Conservation (phyloP, 129 eudicot genomes). For the Ambrosia artemisiifolia region DNA sequence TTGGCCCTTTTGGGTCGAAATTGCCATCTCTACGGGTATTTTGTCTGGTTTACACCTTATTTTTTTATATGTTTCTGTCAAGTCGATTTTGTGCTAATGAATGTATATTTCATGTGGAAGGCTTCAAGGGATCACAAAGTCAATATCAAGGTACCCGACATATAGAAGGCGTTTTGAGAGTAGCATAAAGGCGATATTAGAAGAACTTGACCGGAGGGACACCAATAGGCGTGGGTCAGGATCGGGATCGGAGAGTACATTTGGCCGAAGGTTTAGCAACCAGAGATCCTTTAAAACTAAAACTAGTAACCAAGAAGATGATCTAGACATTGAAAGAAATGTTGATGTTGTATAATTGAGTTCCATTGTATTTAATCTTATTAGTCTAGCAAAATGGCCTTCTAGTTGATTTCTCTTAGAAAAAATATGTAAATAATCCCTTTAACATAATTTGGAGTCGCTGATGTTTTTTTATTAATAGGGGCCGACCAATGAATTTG, state of each 20-base stretch:
- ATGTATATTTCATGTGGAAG: conserved; percentile 24
- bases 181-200: conserved; percentile 51
- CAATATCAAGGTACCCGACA: conserved; percentile 85
- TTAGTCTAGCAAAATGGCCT: background rate
- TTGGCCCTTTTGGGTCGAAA: background rate
- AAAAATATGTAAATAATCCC: background rate
- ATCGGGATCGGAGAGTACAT: conserved; percentile 37
- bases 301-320: conserved; percentile 40
- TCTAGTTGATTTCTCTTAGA: background rate
- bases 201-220: conserved; percentile 53
- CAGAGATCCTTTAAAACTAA: conserved; percentile 52
- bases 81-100: conserved; percentile 5
- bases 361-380: background rate
- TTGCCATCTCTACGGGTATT: background rate
- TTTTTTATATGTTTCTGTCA: background rate
- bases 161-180: conserved; percentile 75
- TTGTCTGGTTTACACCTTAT: background rate
- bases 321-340: conserved; percentile 50
- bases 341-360: conserved; percentile 37
- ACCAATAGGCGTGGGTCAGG: conserved; percentile 25
- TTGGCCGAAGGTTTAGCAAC: conserved; percentile 52
- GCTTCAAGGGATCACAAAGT: conserved; percentile 81
- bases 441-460: background rate
- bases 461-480: background rate
- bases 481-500: background rate